Conservation (phyloP, 2,329 filamentous ascomycete genomes). For the Botryotinia narcissicola region DNA sequence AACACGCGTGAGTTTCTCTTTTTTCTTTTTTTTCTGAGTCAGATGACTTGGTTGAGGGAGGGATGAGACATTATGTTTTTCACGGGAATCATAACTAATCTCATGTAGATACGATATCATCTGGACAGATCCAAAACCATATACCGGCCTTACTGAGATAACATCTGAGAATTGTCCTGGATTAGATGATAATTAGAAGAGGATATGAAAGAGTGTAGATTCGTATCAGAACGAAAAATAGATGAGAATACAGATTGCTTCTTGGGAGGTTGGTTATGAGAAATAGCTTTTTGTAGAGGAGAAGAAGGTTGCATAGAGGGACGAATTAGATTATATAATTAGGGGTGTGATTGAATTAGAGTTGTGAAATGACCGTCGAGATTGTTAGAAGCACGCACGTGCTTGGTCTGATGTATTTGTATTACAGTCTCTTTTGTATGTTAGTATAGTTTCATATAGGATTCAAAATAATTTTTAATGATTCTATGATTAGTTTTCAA, state of each 20-base stretch:
- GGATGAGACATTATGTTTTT: not conserved
- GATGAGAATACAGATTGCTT: not conserved
- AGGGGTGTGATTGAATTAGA: not conserved
- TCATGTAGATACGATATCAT: constrained; percentile 50
- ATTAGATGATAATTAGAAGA: constrained; percentile 42
- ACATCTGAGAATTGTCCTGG: constrained; percentile 55
- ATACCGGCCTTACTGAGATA: constrained; percentile 44
- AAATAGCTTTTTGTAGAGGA: not conserved
- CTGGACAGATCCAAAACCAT: constrained; percentile 55
- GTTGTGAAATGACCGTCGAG: not conserved
- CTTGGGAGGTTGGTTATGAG: not conserved
- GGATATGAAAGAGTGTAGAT: not conserved
- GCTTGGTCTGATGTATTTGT: not conserved
- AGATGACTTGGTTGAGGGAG: not conserved
- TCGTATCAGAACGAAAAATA: not conserved
- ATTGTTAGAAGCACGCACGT: not conserved
- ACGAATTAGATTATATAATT: not conserved
- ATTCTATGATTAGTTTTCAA: not conserved
- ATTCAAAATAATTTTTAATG: not conserved
- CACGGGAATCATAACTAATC: not conserved
- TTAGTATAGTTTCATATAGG: not conserved
- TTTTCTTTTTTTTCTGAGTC: not conserved
- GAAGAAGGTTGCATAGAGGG: not conserved
- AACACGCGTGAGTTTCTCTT: constrained; percentile 41
- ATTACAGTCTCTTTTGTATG: not conserved